Conservation (phyloP, 768 basidiomycete genomes). For the Naganishia friedmannii region DNA sequence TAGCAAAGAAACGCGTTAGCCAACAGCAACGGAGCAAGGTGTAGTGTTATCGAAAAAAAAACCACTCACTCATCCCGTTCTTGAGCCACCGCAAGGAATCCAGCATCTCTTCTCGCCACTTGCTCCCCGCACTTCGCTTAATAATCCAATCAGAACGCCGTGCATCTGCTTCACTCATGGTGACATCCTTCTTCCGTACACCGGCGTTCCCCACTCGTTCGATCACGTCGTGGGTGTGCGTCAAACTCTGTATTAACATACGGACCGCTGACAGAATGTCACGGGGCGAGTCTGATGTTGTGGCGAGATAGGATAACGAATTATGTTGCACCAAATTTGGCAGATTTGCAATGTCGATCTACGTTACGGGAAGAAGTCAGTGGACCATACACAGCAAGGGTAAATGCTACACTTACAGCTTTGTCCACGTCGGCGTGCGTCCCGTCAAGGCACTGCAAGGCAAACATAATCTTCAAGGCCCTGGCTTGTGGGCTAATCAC, state of each 20-base stretch:
- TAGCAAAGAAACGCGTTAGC: not conserved
- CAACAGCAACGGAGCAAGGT: not conserved
- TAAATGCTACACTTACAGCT: not conserved
- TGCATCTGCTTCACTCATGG: slow-evolving; percentile 10
- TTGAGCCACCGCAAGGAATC: slow-evolving; percentile 21
- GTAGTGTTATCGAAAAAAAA: not conserved
- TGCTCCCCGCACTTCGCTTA: not conserved
- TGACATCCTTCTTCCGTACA: not conserved
- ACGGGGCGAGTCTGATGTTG: slow-evolving; percentile 9
- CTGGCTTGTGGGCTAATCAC: not conserved
- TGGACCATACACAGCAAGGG: not conserved
- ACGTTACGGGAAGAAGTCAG: not conserved
- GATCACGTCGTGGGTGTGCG: not conserved
- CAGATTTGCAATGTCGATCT: not conserved
- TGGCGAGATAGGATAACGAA: not conserved
- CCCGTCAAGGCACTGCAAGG: not conserved
- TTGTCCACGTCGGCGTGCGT: not conserved
- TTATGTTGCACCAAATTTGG: slow-evolving; percentile 4
- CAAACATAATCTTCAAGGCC: slow-evolving; percentile 2
- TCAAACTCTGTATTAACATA: not conserved
- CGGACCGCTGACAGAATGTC: not conserved
- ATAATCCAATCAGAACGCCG: not conserved
- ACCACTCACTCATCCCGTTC: slow-evolving; percentile 10
- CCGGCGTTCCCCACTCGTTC: not conserved
- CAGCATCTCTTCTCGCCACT: slow-evolving; percentile 11